Evolutionary conservation across 2,329 filamentous ascomycete species (phyloP), one percentile per base, ranked within the genome.

Genomic region (Dothistroma pini): DNA sequence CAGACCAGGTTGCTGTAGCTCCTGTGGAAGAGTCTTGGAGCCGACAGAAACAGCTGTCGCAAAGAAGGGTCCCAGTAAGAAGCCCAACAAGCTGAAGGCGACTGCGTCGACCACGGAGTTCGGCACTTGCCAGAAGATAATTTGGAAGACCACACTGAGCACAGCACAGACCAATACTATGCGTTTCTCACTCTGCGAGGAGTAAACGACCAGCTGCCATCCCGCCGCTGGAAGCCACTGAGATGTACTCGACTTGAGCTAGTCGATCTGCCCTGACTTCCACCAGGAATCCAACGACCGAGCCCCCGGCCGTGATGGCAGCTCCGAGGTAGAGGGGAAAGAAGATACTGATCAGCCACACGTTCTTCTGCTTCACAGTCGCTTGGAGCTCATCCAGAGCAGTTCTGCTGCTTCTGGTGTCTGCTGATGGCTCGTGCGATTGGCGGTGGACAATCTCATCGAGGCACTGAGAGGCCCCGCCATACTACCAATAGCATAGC

Each of bases 231-330:
- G 83, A 84, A 2, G 84, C 85, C 0, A 85, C 82, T 0, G 85
- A 82, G 0, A 89, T 81, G 56, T 88, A 89, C 0, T 85, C 86
- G 72, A 86, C 83, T 19, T 81, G 75, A 0, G 81, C 76, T 0
- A 88, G 74, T 1, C 83, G 75, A 0, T 85, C 85, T 2, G 81
- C 75, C 0, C 86, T 82, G n/a, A 84, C 83, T 2, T 80, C 78
- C 7, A 87, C 82, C 2, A 89, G 78, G 58, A 85, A 89, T 64
- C 87, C 84, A 1, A 88, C 85, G 0, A 88, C 81, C 86, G 85
- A 89, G 1, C 86, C 85, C 22, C 61, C 61, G 12, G 59, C 57
- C 16, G 59, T 61, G 22, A 64, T 54, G 1, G 69, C 71, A 0
- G 79, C 81, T 0, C 86, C 86, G 0, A 88, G 75, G 56, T 83